Evolutionary conservation across 805 yeast genomes (phyloP).

Genomic region (Starmerella asiatica): DNA sequence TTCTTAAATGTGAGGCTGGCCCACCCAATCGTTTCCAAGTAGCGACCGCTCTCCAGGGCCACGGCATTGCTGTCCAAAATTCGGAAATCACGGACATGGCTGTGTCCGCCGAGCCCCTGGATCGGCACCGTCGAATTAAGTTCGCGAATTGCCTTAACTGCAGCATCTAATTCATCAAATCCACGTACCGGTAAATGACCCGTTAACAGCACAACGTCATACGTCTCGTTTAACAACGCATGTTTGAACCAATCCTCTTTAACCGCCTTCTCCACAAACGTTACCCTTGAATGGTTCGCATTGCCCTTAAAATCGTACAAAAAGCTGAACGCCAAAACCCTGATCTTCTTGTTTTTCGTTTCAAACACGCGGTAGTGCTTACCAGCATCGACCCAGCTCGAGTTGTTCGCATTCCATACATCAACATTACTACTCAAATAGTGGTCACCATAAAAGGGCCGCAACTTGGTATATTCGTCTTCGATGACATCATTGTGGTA

Average conservation of each 20-base stretch:
- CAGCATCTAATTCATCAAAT: constrained; percentile 40
- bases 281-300: constrained; percentile 50
- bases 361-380: constrained; percentile 48
- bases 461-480: constrained; percentile 49
- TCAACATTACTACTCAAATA: constrained; percentile 42
- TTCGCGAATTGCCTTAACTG: constrained; percentile 41
- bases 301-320: constrained; percentile 58
- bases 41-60: constrained; percentile 85
- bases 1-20: constrained; percentile 36
- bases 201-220: constrained; percentile 56
- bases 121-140: constrained; percentile 50
- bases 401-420: constrained; percentile 23
- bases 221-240: constrained; percentile 28
- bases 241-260: constrained; percentile 53
- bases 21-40: constrained; percentile 86
- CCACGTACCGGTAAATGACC: constrained; percentile 72
- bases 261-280: constrained; percentile 42
- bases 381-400: constrained; percentile 49
- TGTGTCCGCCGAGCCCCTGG: constrained; percentile 89
- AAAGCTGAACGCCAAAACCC: constrained; percentile 61
- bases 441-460: constrained; percentile 40
- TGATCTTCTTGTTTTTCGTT: constrained; percentile 40
- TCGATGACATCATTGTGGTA: constrained; percentile 50
- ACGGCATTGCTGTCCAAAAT: constrained; percentile 51
- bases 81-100: constrained; percentile 77